phyloP scores from a whole-genome alignment of 1,284 basidiomycete species.

The Boletus mariae region DNA sequence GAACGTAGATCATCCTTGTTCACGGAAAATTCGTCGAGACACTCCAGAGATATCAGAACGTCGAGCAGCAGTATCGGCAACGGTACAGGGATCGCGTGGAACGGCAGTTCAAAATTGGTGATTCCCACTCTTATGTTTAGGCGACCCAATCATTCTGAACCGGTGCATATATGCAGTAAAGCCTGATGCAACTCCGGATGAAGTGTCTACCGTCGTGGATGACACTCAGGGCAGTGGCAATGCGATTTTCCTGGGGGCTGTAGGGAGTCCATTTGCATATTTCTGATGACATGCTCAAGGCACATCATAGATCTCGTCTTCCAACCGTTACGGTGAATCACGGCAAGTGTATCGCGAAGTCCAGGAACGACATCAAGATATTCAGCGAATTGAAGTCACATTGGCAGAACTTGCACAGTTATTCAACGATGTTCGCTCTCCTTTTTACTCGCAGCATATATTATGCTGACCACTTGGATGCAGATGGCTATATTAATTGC shows the following conservation, averaged over 20 bases:
- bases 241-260: conserved; percentile 87
- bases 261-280: conserved; percentile 36
- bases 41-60: conserved; percentile 73
- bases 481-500: conserved; percentile 78
- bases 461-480: conserved; percentile 2
- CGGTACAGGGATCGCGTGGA: conserved; percentile 84
- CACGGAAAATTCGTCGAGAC: conserved; percentile 65
- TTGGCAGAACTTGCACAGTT: conserved; percentile 85
- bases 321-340: conserved; percentile 83
- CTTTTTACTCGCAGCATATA: neutral
- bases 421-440: conserved; percentile 69
- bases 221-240: conserved; percentile 54
- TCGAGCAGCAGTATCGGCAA: conserved; percentile 82
- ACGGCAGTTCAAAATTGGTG: conserved; percentile 86
- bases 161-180: conserved; percentile 55
- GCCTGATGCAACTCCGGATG: conserved; percentile 83
- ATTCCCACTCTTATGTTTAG: conserved; percentile 12
- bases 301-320: conserved; percentile 51
- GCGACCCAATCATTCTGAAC: neutral
- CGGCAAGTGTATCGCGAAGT: conserved; percentile 86
- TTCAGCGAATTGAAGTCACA: conserved; percentile 84
- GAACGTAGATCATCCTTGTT: conserved; percentile 48
- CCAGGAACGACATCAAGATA: conserved; percentile 86
- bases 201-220: conserved; percentile 74
- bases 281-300: neutral